Evolutionary conservation across 2,329 filamentous ascomycete species (phyloP).

Genomic region (Diaporthe amygdali): DNA sequence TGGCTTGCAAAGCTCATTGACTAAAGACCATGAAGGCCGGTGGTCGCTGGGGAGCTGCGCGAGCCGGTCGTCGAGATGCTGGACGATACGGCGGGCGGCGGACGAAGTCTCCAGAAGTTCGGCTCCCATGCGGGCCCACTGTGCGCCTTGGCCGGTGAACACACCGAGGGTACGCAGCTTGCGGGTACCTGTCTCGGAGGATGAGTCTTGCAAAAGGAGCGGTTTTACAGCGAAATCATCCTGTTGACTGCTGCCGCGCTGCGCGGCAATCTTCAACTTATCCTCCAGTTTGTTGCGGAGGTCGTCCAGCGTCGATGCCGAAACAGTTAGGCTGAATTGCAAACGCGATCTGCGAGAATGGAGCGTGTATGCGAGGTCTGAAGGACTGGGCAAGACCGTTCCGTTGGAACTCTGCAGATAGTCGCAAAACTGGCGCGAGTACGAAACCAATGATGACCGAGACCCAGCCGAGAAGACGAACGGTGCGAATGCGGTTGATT

Average conservation of each 20-base stretch:
- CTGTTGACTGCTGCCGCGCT: too few species aligned
- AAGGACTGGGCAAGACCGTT: constrained; percentile 14
- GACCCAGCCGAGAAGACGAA: constrained; percentile 37
- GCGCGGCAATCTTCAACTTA: too few species aligned
- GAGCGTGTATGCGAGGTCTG: constrained; percentile 33
- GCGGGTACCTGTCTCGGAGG: too few species aligned
- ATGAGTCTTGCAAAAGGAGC: too few species aligned
- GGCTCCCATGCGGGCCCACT: constrained; percentile 39
- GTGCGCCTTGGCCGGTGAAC: constrained; percentile 42
- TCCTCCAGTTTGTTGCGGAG: too few species aligned
- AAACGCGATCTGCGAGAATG: too few species aligned
- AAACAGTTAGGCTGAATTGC: too few species aligned
- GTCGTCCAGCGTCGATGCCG: too few species aligned
- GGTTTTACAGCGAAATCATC: too few species aligned
- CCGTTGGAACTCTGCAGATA: constrained; percentile 29
- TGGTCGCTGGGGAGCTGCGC: not conserved
- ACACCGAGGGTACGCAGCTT: constrained; percentile 16
- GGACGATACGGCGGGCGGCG: not conserved
- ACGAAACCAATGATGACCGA: constrained; percentile 32
- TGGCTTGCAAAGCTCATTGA: not conserved
- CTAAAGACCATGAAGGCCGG: constrained; percentile 13
- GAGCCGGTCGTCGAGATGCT: not conserved
- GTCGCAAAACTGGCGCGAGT: constrained; percentile 27
- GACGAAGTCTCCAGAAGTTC: constrained; percentile 35
- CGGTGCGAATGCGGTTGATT: constrained; percentile 23